Evolutionary conservation across 805 yeast genomes (phyloP).

Genomic region (Wickerhamomyces bisporus): DNA sequence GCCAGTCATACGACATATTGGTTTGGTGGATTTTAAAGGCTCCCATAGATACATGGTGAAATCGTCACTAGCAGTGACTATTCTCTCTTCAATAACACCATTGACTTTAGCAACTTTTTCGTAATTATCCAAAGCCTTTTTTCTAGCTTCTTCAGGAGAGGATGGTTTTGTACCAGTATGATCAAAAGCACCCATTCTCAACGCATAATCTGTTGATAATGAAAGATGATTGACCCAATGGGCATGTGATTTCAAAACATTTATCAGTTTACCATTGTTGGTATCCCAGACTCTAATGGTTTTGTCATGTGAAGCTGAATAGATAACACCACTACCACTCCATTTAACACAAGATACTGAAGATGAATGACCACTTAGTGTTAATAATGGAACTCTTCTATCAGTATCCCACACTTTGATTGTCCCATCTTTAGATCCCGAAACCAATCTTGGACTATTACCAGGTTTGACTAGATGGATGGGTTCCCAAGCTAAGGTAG

Average conservation of each 20-base stretch:
- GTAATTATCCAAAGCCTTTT: conserved; percentile 44
- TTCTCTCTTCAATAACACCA: conserved; percentile 69
- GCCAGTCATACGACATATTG: conserved; percentile 91
- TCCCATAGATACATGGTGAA: conserved; percentile 98
- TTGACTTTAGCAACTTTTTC: conserved; percentile 53
- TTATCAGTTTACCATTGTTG: conserved; percentile 67
- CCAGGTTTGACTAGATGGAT: conserved; percentile 68
- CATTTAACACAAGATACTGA: conserved; percentile 95
- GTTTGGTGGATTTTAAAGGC: conserved; percentile 74
- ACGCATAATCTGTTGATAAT: conserved; percentile 81
- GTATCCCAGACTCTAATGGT: conserved; percentile 91
- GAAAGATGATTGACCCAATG: conserved; percentile 98
- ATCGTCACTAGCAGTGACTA: conserved; percentile 95
- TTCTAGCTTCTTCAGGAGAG: conserved; percentile 40
- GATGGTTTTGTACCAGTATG: conserved; percentile 49
- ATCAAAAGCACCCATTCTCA: conserved; percentile 86
- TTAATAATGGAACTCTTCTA: conserved; percentile 56
- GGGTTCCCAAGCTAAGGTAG: conserved; percentile 93
- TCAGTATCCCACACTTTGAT: conserved; percentile 85
- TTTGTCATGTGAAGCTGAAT: conserved; percentile 91
- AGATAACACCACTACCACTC: conserved; percentile 85
- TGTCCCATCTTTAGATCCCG: conserved; percentile 90
- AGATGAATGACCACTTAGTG: conserved; percentile 82
- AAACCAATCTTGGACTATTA: conserved; percentile 65
- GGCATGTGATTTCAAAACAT: conserved; percentile 82